A percentile compares a stretch with the other conserved stretches of the same genome.
Conservation (phyloP, 1,284 basidiomycete genomes). For the Fomitopsis schrenkii region DNA sequence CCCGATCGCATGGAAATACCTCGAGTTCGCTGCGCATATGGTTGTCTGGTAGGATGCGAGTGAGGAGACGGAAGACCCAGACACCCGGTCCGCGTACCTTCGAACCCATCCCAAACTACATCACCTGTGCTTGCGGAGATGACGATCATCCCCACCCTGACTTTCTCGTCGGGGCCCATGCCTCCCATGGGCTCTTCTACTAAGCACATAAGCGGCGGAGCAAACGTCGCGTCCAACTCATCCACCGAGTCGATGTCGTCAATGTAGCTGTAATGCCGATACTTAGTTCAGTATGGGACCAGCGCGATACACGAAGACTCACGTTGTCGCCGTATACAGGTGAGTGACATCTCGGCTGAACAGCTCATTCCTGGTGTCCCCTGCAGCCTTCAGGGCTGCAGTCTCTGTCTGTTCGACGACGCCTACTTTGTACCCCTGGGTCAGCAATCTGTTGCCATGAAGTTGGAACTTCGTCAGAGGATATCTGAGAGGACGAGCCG, state of each 20-base stretch:
- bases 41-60: constrained; percentile 46
- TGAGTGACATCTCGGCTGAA: constrained; percentile 82
- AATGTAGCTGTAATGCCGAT: constrained; percentile 51
- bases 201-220: constrained; percentile 68
- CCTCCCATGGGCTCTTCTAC: constrained; percentile 59
- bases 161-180: constrained; percentile 50
- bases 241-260: constrained; percentile 71
- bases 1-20: constrained; percentile 32
- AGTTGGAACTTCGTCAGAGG: neutral
- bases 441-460: constrained; percentile 58
- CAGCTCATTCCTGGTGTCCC: constrained; percentile 78
- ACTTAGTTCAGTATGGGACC: neutral
- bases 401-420: constrained; percentile 94
- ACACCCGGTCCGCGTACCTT: constrained; percentile 41
- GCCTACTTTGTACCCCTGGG: constrained; percentile 86
- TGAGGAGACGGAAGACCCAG: neutral
- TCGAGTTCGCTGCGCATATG: constrained; percentile 87
- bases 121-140: constrained; percentile 88
- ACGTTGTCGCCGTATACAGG: constrained; percentile 89
- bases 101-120: constrained; percentile 89
- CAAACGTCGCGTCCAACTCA: constrained; percentile 48
- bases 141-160: constrained; percentile 72
- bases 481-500: neutral
- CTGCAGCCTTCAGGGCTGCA: constrained; percentile 89
- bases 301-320: constrained; percentile 27